Conservation (phyloP, 2,329 filamentous ascomycete genomes). For the Cyphellophora attinorum region DNA sequence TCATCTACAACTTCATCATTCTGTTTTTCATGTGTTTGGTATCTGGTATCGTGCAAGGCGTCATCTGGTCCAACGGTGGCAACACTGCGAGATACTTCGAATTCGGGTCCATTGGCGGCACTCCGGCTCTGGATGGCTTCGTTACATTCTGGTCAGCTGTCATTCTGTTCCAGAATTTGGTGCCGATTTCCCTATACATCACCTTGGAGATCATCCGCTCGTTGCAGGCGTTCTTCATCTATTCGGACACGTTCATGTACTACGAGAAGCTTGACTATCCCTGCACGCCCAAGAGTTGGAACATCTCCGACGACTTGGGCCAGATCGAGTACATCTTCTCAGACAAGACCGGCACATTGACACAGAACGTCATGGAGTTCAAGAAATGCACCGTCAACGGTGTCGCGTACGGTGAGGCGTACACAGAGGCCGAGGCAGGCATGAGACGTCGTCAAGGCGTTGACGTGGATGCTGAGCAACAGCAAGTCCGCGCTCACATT, state of each 20-base stretch:
- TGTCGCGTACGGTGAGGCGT: slow-evolving; percentile 92
- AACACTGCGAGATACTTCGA: slow-evolving; percentile 74
- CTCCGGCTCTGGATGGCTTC: slow-evolving; percentile 70
- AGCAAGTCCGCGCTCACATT: slow-evolving; percentile 65
- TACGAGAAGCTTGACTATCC: slow-evolving; percentile 90
- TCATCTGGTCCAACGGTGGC: slow-evolving; percentile 65
- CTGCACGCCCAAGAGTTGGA: slow-evolving; percentile 96
- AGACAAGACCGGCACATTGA: slow-evolving; percentile 83
- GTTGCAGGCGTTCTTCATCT: slow-evolving; percentile 91
- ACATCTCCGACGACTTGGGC: slow-evolving; percentile 94
- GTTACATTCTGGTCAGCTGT: slow-evolving; percentile 95
- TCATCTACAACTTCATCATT: slow-evolving; percentile 91
- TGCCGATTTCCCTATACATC: slow-evolving; percentile 96
- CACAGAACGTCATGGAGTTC: slow-evolving; percentile 96
- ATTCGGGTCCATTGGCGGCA: slow-evolving; percentile 69
- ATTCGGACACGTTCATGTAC: slow-evolving; percentile 93
- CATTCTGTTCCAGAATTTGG: slow-evolving; percentile 96
- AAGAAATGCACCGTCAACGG: slow-evolving; percentile 97
- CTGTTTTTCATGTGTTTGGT: slow-evolving; percentile 83
- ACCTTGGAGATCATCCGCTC: slow-evolving; percentile 92
- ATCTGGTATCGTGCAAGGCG: slow-evolving; percentile 73
- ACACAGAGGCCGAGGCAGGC: slow-evolving; percentile 91
- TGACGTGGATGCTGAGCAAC: slow-evolving; percentile 72
- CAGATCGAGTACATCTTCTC: slow-evolving; percentile 99
- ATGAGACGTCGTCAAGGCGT: slow-evolving; percentile 89